Percentiles rank a stretch among this genome's conserved stretches.
Conservation (phyloP, 106 monocot genomes). For the Dioscorea alata region DNA sequence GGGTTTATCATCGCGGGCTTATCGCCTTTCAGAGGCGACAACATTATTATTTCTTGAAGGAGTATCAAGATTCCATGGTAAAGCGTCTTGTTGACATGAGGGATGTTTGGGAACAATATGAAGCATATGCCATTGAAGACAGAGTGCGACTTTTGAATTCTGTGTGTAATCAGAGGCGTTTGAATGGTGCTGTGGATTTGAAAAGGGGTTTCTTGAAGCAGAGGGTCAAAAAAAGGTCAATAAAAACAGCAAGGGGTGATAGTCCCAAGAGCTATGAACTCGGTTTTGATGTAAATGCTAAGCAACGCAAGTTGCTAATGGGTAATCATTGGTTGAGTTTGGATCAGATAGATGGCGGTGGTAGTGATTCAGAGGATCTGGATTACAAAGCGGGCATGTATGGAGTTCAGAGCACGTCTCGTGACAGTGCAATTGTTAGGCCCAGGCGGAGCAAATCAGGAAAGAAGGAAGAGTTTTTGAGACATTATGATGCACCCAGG, state of each 20-base stretch:
- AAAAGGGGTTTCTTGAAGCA: slow-evolving; percentile 23
- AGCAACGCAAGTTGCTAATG: too few relatives aligned
- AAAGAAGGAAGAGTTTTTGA: slow-evolving; percentile 22
- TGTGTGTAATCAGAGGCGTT: slow-evolving; percentile 26
- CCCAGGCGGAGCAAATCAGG: slow-evolving; percentile 11
- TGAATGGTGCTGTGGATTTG: slow-evolving; percentile 10
- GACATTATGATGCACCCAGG: slow-evolving; percentile 4
- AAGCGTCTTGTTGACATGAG: slow-evolving; percentile 35
- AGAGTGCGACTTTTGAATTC: slow-evolving; percentile 35
- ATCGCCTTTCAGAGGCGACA: slow-evolving; percentile 38
- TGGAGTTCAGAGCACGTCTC: neutral
- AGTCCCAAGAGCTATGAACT: neutral
- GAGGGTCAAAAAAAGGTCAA: neutral
- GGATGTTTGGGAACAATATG: slow-evolving; percentile 44
- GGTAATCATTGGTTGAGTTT: neutral
- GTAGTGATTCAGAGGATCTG: slow-evolving; percentile 14
- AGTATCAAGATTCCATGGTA: slow-evolving; percentile 79
- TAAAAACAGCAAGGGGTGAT: neutral
- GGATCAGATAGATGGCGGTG: slow-evolving; percentile 9
- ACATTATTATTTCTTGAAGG: slow-evolving; percentile 55
- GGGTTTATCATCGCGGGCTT: slow-evolving; percentile 43
- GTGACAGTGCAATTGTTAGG: neutral
- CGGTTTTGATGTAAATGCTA: too few relatives aligned
- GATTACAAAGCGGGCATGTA: slow-evolving; percentile 9
- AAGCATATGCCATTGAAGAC: slow-evolving; percentile 63